Percentiles rank a stretch among this genome's conserved stretches.
Evolutionary conservation across 2,329 filamentous ascomycete species (phyloP).

Genomic region (Talaromyces amestolkiae): DNA sequence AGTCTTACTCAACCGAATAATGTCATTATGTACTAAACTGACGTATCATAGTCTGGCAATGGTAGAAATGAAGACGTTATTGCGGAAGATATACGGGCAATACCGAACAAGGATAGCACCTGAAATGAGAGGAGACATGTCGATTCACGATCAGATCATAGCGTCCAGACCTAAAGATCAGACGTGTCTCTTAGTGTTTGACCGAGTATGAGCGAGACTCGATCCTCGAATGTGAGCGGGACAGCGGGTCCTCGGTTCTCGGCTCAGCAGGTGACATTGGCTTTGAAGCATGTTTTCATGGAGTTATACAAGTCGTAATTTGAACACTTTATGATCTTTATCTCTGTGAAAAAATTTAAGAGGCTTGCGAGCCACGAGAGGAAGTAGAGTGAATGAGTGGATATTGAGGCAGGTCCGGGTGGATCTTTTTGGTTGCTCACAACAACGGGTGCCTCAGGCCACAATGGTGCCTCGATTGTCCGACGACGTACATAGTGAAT

Average conservation of each 20-base stretch:
- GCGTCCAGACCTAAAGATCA: slow-evolving; percentile 62
- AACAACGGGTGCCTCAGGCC: slow-evolving; percentile 6
- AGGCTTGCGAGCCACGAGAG: not conserved
- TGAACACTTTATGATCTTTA: not conserved
- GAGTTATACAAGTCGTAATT: not conserved
- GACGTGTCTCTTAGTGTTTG: slow-evolving; percentile 52
- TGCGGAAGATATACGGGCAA: slow-evolving; percentile 61
- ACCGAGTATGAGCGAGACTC: not conserved
- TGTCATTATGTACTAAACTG: not conserved
- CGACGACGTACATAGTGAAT: not conserved
- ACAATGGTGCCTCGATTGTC: not conserved
- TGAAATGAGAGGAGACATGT: slow-evolving; percentile 59
- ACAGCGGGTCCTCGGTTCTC: not conserved
- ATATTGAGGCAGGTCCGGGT: not conserved
- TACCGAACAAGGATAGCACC: slow-evolving; percentile 54
- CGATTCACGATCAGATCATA: slow-evolving; percentile 66
- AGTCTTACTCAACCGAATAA: slow-evolving; percentile 33
- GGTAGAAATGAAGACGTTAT: slow-evolving; percentile 65
- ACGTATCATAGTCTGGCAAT: slow-evolving; percentile 54
- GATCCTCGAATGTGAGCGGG: not conserved
- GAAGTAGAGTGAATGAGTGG: not conserved
- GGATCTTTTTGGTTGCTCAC: not conserved
- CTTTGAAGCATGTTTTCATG: not conserved
- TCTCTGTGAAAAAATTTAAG: not conserved
- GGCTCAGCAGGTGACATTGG: not conserved